phyloP scores from a whole-genome alignment of 2,329 filamentous ascomycete genomes.

The Neophaeococcomyces aloes region DNA sequence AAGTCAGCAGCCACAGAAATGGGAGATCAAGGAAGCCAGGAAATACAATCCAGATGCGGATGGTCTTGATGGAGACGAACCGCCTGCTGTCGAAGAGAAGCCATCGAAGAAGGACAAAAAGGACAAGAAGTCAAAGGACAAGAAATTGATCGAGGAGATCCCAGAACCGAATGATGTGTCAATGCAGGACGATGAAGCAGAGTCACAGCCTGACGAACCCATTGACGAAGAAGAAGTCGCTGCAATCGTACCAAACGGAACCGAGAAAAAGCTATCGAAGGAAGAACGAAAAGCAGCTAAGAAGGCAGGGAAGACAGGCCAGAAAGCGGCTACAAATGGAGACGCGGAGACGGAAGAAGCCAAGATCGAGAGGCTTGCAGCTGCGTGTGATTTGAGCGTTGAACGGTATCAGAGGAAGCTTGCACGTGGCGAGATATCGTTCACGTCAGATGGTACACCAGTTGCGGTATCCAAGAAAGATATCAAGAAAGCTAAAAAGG shows the following conservation, averaged over 20 bases:
- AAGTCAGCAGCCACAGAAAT: conserved; percentile 56
- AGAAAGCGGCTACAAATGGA: conserved; percentile 30
- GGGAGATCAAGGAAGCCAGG: conserved; percentile 80
- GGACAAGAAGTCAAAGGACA: conserved; percentile 30
- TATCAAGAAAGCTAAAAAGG: conserved; percentile 61
- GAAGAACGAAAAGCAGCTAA: conserved; percentile 19
- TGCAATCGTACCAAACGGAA: conserved; percentile 21
- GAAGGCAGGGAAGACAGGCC: conserved; percentile 32
- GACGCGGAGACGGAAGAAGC: conserved; percentile 30
- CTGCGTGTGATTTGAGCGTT: conserved; percentile 57
- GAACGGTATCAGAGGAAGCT: conserved; percentile 71
- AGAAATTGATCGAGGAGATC: conserved; percentile 37
- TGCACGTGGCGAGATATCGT: conserved; percentile 61
- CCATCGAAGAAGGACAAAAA: conserved; percentile 30
- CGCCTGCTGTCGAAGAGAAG: conserved; percentile 42
- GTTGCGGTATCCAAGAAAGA: conserved; percentile 65
- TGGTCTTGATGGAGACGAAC: conserved; percentile 61
- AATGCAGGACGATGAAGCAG: conserved; percentile 35
- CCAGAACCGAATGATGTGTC: conserved; percentile 30
- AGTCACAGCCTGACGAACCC: conserved; percentile 33
- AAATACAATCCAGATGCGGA: conserved; percentile 95
- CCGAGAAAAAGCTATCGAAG: conserved; percentile 3
- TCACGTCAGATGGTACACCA: conserved; percentile 55
- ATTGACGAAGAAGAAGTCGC: conserved; percentile 31
- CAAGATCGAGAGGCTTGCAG: conserved; percentile 50